Base-by-base conservation (phyloP, 805 yeast species). In the Pichia scutulata region DNA sequence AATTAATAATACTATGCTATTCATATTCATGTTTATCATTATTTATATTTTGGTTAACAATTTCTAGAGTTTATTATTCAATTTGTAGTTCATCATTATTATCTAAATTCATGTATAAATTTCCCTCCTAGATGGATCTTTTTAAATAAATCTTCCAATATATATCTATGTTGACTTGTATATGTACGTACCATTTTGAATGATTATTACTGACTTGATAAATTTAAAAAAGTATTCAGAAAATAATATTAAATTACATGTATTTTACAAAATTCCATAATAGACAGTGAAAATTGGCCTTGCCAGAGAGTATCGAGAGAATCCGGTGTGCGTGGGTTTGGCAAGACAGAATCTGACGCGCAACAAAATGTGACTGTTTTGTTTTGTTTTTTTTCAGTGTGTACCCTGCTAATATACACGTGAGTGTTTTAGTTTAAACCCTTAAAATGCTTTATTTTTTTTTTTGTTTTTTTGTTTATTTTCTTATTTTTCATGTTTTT, bases 121-220 rank as follows among this genome's bases (percentile, higher is more conserved):
- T n/a, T 33, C 37, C 19, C 9, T 6, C 37, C 4, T 30, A n/a
- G 8, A 33, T 6, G 19, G 10, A 33, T 33, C n/a, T 33, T 14
- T 2, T 13, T 30, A 30, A 26, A 8, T 9, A 26, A 13, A 28
- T 3, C 7, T 13, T 13, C 14, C 33, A 28, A 28, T n/a, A 28
- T 28, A 16, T 16, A 2, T 33, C 19, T 16, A n/a, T 16, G 5
- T 16, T 33, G 10, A 33, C 10, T 33, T 2, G 19, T 33, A 8
- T 33, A n/a, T 33, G 37, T 33, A 43, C 46, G 46, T 43, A 43
- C 46, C 46, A 43, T 43, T 19, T 43, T 43, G 25, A 33, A 33
- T 33, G 37, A 33, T 33, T 33, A 33, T 33, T 33, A 33, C 37
- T 33, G 37, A 33, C 37, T 33, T 33, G n/a, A 8, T 33, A 33